A percentile compares a stretch with the other conserved stretches of the same genome.
Evolutionary conservation across 1,139 yeast species (phyloP).

Genomic region (Candida pseudocylindracea): DNA sequence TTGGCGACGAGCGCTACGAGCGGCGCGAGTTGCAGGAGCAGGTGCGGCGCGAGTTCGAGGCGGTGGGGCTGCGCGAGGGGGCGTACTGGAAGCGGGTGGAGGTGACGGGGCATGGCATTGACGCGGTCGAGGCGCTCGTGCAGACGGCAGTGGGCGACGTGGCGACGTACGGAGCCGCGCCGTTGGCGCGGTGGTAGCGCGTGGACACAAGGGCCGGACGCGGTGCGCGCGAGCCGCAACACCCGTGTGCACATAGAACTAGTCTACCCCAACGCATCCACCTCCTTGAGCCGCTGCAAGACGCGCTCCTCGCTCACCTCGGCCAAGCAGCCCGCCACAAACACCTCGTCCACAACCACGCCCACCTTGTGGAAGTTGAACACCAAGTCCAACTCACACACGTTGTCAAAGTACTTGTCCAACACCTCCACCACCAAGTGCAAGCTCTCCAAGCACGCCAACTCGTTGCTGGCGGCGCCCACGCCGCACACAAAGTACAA

Average conservation of each 20-base stretch:
- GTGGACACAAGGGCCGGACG: no score
- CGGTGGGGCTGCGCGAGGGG: conserved; percentile 14
- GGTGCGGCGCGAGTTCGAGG: conserved; percentile 39
- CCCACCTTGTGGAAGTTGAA: conserved; percentile 62
- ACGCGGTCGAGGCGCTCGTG: conserved; percentile 16
- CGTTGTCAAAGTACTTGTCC: conserved; percentile 69
- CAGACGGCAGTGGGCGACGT: not conserved
- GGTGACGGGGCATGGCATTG: conserved; percentile 38
- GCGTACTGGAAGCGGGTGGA: conserved; percentile 21
- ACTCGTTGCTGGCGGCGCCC: conserved; percentile 55
- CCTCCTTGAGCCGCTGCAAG: not conserved
- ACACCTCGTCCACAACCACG: conserved; percentile 50
- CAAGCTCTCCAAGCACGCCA: conserved; percentile 61
- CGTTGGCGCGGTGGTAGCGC: no score
- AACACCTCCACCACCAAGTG: conserved; percentile 79
- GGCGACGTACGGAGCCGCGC: no score
- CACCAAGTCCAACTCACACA: conserved; percentile 85
- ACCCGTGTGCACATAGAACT: no score
- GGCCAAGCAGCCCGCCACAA: conserved; percentile 58
- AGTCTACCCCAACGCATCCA: not conserved
- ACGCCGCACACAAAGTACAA: conserved; percentile 66
- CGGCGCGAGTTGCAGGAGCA: conserved; percentile 40
- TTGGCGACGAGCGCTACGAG: conserved; percentile 89
- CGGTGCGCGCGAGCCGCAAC: no score
- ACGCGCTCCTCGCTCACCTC: conserved; percentile 13